Percentiles rank a stretch among this genome's conserved stretches.
Evolutionary conservation across 441 rosid genomes (phyloP).

Genomic region (Gossypium davidsonii): DNA sequence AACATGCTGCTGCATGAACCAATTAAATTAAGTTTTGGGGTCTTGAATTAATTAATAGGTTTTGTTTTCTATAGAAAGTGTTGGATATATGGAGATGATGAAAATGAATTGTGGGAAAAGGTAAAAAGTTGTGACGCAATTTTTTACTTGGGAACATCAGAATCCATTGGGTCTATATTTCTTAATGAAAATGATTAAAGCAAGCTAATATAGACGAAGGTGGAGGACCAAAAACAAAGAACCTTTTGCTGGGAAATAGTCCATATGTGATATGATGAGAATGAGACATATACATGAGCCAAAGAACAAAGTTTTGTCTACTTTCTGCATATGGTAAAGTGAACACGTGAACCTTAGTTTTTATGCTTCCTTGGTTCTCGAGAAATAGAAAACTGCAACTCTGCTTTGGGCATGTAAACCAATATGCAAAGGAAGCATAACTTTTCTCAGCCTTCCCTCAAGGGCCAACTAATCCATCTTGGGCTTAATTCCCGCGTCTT

Average conservation of each 20-base stretch:
- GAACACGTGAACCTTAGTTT: constrained; percentile 20
- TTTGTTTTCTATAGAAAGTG: background rate
- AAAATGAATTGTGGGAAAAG: background rate
- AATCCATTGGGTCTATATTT: background rate
- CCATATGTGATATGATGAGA: background rate
- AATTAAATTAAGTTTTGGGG: background rate
- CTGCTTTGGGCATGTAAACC: background rate
- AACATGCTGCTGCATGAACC: background rate
- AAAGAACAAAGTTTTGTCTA: background rate
- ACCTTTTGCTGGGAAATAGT: background rate
- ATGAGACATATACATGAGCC: background rate
- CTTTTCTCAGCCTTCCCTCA: background rate
- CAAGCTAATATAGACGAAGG: background rate
- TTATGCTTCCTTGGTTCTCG: background rate
- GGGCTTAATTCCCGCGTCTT: background rate
- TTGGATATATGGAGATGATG: too few species aligned
- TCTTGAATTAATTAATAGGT: background rate
- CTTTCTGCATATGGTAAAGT: background rate
- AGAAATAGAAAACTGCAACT: background rate
- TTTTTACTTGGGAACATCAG: background rate
- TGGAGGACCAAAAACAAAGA: background rate
- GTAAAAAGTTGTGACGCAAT: background rate
- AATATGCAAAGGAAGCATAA: background rate
- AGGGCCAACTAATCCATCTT: background rate
- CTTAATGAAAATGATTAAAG: background rate